These are phyloP conservation scores for Colletotrichum navitas DNA, from an alignment of 2,329 filamentous ascomycete genomes.

Conservation along the genomic window DNA sequence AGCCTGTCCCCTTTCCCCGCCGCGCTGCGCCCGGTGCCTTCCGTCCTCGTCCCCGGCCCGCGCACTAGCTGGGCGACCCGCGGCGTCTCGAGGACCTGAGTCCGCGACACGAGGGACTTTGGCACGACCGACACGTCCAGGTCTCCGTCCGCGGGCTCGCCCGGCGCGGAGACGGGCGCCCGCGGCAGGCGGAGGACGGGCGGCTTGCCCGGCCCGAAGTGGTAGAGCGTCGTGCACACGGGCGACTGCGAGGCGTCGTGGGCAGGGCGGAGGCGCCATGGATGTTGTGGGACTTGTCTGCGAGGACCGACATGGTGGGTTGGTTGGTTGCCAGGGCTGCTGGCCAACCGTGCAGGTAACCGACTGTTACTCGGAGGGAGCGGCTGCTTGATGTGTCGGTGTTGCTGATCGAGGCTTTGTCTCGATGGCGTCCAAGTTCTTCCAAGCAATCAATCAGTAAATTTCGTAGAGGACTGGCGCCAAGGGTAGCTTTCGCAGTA, in stretches of 20 bases:
- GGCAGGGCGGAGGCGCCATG: not conserved
- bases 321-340: not conserved
- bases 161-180: slow-evolving; percentile 23
- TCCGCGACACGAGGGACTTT: slow-evolving; percentile 60
- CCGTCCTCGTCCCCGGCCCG: slow-evolving; percentile 54
- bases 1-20: slow-evolving; percentile 66
- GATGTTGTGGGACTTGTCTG: not conserved
- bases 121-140: slow-evolving; percentile 46
- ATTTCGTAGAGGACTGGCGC: not conserved
- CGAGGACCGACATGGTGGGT: slow-evolving; percentile 8
- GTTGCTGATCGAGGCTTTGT: too few species aligned
- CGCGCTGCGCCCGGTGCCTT: slow-evolving; percentile 52
- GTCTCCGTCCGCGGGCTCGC: slow-evolving; percentile 44
- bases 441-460: too few species aligned
- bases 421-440: not conserved
- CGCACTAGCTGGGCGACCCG: slow-evolving; percentile 60
- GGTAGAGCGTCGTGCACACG: slow-evolving; percentile 67
- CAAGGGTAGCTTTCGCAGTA: not conserved
- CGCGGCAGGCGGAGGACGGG: slow-evolving; percentile 58
- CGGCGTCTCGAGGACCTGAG: slow-evolving; percentile 59
- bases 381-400: not conserved
- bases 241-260: slow-evolving; percentile 45
- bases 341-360: not conserved
- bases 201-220: slow-evolving; percentile 66
- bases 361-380: not conserved